Evolutionary conservation across 129 eudicot species (phyloP), one percentile per base, ranked within the genome.

Genomic region (Artemisia annua): DNA sequence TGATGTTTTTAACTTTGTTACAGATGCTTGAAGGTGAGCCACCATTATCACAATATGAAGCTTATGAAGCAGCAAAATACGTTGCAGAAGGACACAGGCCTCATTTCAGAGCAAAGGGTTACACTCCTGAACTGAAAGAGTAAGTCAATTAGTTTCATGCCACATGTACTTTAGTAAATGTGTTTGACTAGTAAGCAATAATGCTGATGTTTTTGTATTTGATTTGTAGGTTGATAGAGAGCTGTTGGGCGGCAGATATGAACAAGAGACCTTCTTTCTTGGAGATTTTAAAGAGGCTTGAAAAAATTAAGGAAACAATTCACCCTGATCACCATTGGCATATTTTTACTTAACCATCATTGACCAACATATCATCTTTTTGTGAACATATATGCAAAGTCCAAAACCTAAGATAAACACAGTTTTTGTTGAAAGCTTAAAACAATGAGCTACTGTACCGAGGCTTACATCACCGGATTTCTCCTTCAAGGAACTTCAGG

Each of bases 1-100:
- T 64, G 13, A 58, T 14, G 3, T n/a, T 52, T 18, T 59, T 1
- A 17, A 17, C 11, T 3, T 14, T 79, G 53, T 43, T 83, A 77
- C 83, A 94, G 99, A 94, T 94, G 97, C 89, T 94, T 72, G 99
- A 94, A 81, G 99, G 99, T 17, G 97, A 94, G 15, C 91, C 98
- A 57, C 98, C 98, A 63, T 28, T 94, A 71, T 77, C 93, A 10
- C 44, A 67, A 61, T 82, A 83, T 80, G 97, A 94, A 88, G 91
- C 98, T 71, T 94, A 94, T 69, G 98, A 94, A 73, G 98, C 98
- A 65, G 98, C 98, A 48, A 94, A 79, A 78, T 81, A 83, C 65
- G 93, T 84, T 26, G 85, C 98, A 16, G 97, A 94, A 79, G 98
- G 98, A 62, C 92, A 90, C 77, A 86, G 98, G 51, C 98, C 98